A percentile compares a stretch with the other conserved stretches of the same genome.
phyloP scores from a whole-genome alignment of 805 yeast species.

The Nakazawaea peltata region DNA sequence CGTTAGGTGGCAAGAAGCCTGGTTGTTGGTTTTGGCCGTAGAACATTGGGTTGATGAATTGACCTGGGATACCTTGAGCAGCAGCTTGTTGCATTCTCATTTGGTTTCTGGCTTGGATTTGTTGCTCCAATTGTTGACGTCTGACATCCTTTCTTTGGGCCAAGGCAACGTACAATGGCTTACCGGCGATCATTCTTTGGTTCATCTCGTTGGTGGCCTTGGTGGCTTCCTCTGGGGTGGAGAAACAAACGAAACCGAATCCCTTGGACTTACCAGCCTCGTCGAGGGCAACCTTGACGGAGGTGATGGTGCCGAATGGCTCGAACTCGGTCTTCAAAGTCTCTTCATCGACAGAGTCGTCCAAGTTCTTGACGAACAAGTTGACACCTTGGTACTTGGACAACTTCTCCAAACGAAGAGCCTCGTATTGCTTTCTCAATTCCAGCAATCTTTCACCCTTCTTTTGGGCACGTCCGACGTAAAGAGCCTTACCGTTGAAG shows the following conservation, averaged over 20 bases:
- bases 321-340: conserved; percentile 85
- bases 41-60: conserved; percentile 80
- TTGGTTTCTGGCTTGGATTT: conserved; percentile 96
- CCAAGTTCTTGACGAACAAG: conserved; percentile 94
- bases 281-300: conserved; percentile 94
- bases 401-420: conserved; percentile 82
- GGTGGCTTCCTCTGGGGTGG: conserved; percentile 97
- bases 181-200: conserved; percentile 89
- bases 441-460: conserved; percentile 96
- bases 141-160: conserved; percentile 99
- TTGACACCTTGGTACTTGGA: conserved; percentile 96
- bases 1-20: conserved; percentile 69
- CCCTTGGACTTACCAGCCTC: conserved; percentile 95
- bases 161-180: conserved; percentile 96
- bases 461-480: conserved; percentile 99
- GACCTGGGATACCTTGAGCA: conserved; percentile 82
- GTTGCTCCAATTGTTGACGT: conserved; percentile 94
- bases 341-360: conserved; percentile 88
- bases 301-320: conserved; percentile 90
- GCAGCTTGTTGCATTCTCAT: conserved; percentile 97
- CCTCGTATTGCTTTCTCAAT: conserved; percentile 90
- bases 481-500: conserved; percentile 75
- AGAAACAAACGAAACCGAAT: conserved; percentile 97
- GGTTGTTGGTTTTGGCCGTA: conserved; percentile 69
- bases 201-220: conserved; percentile 98